Evolutionary conservation across 1,139 yeast genomes (phyloP).

Genomic region (Geotrichum bryndzae): DNA sequence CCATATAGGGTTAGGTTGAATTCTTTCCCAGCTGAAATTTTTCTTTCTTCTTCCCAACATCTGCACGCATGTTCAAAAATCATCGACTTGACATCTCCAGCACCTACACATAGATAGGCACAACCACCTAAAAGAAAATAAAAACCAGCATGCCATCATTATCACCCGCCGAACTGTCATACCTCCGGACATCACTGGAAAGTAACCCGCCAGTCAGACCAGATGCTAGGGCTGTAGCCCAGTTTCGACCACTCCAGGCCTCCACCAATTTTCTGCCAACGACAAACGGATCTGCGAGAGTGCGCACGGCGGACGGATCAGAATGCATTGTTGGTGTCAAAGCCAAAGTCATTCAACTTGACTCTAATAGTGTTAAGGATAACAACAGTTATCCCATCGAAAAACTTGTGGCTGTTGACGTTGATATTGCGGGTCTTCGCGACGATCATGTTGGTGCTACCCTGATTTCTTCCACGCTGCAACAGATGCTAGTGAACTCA

Average conservation of each 20-base stretch:
- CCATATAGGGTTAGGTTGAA: background rate
- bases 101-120: background rate
- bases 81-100: background rate
- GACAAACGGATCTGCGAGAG: slow-evolving; percentile 87
- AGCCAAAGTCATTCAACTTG: slow-evolving; percentile 60
- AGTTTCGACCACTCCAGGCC: slow-evolving; percentile 82
- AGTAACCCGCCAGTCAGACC: slow-evolving; percentile 66
- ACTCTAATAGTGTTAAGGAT: slow-evolving; percentile 18
- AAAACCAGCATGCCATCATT: slow-evolving; percentile 33
- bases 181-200: slow-evolving; percentile 64
- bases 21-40: background rate
- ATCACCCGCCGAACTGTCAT: slow-evolving; percentile 83
- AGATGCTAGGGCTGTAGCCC: slow-evolving; percentile 68
- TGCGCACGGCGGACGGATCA: slow-evolving; percentile 79
- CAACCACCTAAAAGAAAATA: background rate
- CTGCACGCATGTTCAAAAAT: background rate
- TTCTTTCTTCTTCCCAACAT: background rate
- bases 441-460: slow-evolving; percentile 34
- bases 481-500: slow-evolving; percentile 30
- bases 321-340: slow-evolving; percentile 90
- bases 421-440: slow-evolving; percentile 47
- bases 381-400: slow-evolving; percentile 13
- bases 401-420: slow-evolving; percentile 62
- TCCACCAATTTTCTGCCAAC: slow-evolving; percentile 73
- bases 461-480: slow-evolving; percentile 42